These are phyloP conservation scores for Ogataea dorogensis DNA, from an alignment of 805 yeast species.

Conservation along the genomic window DNA sequence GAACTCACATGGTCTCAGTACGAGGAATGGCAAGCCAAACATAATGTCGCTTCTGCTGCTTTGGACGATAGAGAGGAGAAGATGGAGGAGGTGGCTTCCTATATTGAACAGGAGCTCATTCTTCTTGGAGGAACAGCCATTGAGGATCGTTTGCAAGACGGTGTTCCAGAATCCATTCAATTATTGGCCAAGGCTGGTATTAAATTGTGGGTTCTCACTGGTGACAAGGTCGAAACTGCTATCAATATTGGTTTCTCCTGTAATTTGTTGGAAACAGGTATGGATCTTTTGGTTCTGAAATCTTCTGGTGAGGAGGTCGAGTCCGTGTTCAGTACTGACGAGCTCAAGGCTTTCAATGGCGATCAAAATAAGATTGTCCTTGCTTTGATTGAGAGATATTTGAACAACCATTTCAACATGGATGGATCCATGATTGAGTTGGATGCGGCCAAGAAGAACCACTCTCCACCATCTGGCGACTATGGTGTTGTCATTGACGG, in stretches of 20 bases:
- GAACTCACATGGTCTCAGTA: constrained; percentile 64
- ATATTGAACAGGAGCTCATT: constrained; percentile 63
- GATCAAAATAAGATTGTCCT: constrained; percentile 39
- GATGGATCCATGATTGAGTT: constrained; percentile 59
- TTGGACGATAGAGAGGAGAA: constrained; percentile 60
- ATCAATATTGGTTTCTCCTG: constrained; percentile 86
- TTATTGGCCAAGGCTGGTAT: constrained; percentile 73
- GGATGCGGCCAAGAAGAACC: constrained; percentile 52
- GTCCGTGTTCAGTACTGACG: constrained; percentile 37
- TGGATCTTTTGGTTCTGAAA: constrained; percentile 69
- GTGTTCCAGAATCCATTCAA: constrained; percentile 80
- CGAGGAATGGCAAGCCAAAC: constrained; percentile 58
- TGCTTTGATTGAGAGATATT: constrained; percentile 49
- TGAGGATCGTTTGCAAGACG: constrained; percentile 81
- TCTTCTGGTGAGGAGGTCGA: constrained; percentile 56
- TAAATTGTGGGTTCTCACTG: constrained; percentile 82
- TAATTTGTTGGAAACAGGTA: constrained; percentile 69
- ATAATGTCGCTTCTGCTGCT: constrained; percentile 65
- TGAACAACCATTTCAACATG: constrained; percentile 55
- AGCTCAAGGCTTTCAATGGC: constrained; percentile 20
- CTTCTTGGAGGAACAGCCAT: constrained; percentile 83
- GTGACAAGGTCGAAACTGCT: constrained; percentile 89
- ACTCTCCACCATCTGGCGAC: constrained; percentile 65
- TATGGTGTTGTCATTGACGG: constrained; percentile 79
- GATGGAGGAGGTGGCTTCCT: constrained; percentile 73